Evolutionary conservation across 2,329 filamentous ascomycete species (phyloP).

Genomic region (Akanthomyces uredinophilus): DNA sequence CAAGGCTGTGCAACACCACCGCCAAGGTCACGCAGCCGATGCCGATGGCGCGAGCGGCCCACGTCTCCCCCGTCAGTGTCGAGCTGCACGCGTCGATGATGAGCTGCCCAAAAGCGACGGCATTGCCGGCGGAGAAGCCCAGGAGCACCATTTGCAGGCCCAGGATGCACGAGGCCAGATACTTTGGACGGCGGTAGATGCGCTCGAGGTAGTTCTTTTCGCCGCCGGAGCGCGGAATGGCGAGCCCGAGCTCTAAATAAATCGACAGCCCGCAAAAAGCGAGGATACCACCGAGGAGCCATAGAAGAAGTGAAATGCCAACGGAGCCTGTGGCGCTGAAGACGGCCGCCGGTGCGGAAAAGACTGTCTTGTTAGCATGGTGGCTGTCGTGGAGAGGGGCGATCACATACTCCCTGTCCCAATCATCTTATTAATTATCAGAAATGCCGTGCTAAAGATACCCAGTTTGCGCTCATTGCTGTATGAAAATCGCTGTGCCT

Average conservation of each 20-base stretch:
- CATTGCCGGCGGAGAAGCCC: slow-evolving; percentile 55
- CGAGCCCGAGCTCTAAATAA: slow-evolving; percentile 59
- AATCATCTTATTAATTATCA: slow-evolving; percentile 56
- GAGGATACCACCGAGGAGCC: slow-evolving; percentile 41
- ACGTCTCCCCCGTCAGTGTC: slow-evolving; percentile 42
- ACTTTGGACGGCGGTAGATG: slow-evolving; percentile 54
- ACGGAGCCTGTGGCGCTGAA: slow-evolving; percentile 49
- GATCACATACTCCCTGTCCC: slow-evolving; percentile 47
- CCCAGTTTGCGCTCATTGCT: slow-evolving; percentile 45
- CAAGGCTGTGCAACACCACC: slow-evolving; percentile 44
- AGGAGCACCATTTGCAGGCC: slow-evolving; percentile 58
- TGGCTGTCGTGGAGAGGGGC: background rate
- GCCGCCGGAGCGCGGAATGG: slow-evolving; percentile 57
- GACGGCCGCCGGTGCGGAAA: slow-evolving; percentile 50
- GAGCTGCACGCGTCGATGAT: slow-evolving; percentile 49
- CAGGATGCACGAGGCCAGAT: slow-evolving; percentile 54
- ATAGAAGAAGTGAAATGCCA: slow-evolving; percentile 26
- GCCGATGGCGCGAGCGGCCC: slow-evolving; percentile 53
- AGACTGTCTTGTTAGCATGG: slow-evolving; percentile 32
- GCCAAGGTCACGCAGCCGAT: slow-evolving; percentile 51
- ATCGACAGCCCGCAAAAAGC: slow-evolving; percentile 56
- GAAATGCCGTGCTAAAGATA: slow-evolving; percentile 46
- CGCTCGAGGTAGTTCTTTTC: slow-evolving; percentile 64
- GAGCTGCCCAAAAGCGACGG: slow-evolving; percentile 54
- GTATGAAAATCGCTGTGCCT: slow-evolving; percentile 39